Conservation (phyloP, 2,329 filamentous ascomycete genomes). For the Fusarium floridanum region DNA sequence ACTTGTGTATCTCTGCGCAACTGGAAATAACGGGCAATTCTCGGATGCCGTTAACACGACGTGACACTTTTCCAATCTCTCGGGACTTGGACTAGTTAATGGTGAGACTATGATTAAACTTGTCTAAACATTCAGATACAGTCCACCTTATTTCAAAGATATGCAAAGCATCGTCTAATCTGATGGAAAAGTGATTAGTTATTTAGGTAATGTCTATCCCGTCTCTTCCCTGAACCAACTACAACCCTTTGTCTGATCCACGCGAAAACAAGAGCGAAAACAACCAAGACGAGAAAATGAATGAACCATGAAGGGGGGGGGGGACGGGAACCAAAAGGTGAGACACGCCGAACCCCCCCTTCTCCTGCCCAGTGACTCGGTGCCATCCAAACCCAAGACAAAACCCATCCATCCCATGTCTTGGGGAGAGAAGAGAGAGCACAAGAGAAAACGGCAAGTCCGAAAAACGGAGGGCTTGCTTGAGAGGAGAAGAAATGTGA, state of each 20-base stretch:
- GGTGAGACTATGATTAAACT: background rate
- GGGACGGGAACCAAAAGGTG: background rate
- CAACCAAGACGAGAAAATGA: background rate
- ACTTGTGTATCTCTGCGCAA: background rate
- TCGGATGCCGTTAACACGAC: background rate
- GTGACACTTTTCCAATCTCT: background rate
- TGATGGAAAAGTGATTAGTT: background rate
- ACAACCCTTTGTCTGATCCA: background rate
- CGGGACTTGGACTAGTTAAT: background rate
- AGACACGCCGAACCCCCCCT: conserved; percentile 11
- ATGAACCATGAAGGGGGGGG: background rate
- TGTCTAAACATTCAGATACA: background rate
- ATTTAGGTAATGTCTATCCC: background rate
- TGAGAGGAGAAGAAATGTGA: background rate
- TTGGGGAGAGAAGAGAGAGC: background rate
- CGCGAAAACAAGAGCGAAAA: background rate
- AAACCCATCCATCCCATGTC: background rate
- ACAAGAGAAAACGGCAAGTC: background rate
- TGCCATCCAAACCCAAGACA: background rate
- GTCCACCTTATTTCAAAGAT: background rate
- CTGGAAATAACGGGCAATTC: background rate
- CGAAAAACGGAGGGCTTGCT: background rate
- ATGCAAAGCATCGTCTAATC: background rate
- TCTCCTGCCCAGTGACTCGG: background rate
- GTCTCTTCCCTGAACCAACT: background rate